phyloP scores from a whole-genome alignment of 148 eudicot species.

The Rhododendron ovatum region DNA sequence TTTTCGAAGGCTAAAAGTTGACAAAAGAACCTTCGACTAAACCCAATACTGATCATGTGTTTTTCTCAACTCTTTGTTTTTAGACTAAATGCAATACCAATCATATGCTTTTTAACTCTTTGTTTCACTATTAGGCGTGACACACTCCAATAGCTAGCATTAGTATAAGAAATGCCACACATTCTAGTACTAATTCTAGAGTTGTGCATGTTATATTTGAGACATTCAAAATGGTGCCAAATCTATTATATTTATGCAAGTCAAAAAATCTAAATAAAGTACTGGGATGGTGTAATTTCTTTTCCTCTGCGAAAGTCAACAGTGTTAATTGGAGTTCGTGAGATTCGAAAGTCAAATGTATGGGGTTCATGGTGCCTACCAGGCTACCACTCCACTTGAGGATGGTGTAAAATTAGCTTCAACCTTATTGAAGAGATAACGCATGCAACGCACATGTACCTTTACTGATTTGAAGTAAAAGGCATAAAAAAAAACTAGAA shows the following conservation, averaged over 20 bases:
- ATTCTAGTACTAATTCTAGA: not conserved
- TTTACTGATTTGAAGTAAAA: not conserved
- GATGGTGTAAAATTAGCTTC: not conserved
- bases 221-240: not conserved
- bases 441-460: not conserved
- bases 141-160: not conserved
- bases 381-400: not conserved
- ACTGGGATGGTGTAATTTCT: too few species aligned
- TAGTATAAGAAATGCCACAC: not conserved
- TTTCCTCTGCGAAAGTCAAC: not conserved
- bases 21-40: too few species aligned
- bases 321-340: not conserved
- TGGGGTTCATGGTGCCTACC: not conserved
- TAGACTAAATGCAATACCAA: too few species aligned
- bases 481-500: too few species aligned
- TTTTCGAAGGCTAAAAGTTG: too few species aligned
- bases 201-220: not conserved
- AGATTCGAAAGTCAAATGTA: not conserved
- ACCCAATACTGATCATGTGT: too few species aligned
- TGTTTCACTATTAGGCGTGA: not conserved
- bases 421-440: not conserved
- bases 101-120: not conserved
- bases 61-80: too few species aligned
- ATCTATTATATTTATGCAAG: not conserved
- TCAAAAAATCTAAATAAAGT: not conserved